A percentile compares a stretch with the other conserved stretches of the same genome.
phyloP scores from a whole-genome alignment of 108 stramenopile species.

The Discostella stelligeroides region DNA sequence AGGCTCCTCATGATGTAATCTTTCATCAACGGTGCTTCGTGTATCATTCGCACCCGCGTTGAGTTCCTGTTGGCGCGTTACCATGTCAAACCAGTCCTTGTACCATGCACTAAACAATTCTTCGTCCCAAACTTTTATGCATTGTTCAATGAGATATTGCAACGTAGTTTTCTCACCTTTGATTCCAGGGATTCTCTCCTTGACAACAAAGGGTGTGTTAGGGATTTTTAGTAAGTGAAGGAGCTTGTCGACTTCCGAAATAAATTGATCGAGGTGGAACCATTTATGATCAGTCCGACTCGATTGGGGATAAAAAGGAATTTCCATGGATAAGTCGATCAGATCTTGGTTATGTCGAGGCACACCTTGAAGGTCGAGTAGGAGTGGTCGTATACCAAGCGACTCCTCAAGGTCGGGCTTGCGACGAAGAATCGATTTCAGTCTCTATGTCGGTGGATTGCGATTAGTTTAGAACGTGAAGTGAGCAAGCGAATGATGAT shows the following conservation, averaged over 20 bases:
- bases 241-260: conserved; percentile 24
- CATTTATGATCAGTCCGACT: conserved; percentile 8
- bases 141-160: conserved; percentile 41
- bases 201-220: conserved; percentile 32
- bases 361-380: conserved; percentile 81
- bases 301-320: conserved; percentile 25
- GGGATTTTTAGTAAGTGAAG: conserved; percentile 31
- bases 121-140: conserved; percentile 61
- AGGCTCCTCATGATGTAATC: neutral
- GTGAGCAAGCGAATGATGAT: neutral
- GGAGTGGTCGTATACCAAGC: conserved; percentile 82
- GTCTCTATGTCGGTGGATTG: conserved; percentile 37
- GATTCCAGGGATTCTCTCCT: conserved; percentile 26
- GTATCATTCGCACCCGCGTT: conserved; percentile 19
- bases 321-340: conserved; percentile 47
- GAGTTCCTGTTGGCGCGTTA: conserved; percentile 67
- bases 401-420: conserved; percentile 70
- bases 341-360: conserved; percentile 66
- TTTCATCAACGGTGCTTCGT: neutral
- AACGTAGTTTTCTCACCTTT: conserved; percentile 21
- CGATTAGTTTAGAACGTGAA: neutral
- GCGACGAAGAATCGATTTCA: conserved; percentile 70
- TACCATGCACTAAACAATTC: conserved; percentile 69
- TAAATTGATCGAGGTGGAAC: conserved; percentile 43
- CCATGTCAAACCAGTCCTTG: conserved; percentile 79